Evolutionary conservation across 2,329 filamentous ascomycete species (phyloP), one percentile per base, ranked within the genome.

Genomic region (Tothia fuscella): DNA sequence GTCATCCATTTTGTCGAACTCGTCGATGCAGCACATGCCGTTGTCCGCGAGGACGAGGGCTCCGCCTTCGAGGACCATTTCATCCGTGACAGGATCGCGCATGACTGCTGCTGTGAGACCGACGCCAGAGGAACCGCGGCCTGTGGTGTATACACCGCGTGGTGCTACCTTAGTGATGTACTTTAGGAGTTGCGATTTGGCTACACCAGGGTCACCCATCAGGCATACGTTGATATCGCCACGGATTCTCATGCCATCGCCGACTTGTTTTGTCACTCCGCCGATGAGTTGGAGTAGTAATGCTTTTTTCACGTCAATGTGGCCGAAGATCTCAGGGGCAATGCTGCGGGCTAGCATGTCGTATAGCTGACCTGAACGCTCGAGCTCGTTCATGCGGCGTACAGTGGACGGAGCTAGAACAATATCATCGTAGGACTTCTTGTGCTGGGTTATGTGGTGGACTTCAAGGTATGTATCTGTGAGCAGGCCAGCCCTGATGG

Each of bases 171-270:
- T 96, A 50, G 87, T 86, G 58, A 98, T 96, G 61, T 98, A 98
- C 65, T 95, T 96, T 50, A 98, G 74, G 50, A 98, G 68, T 67
- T 98, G 91, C 28, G 91, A 98, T 67, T 98, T 98, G 66, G 91
- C 91, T 57, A 98, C 91, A 85, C 91, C 91, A 58, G 91, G 91
- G 56, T 98, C 91, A 72, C 91, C 91, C 91, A 98, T 98, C 56
- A 98, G 67, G 61, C 91, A 96, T 48, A 98, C 81, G 65, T 98
- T 98, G 69, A 98, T 93, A 57, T 98, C 91, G 54, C 91, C 91
- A 72, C 91, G 86, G 58, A 98, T 98, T 55, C 87, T 82, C 91
- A 98, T 96, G 46, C 91, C 91, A 56, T 98, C 91, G 40, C 87
- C 87, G 74, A 96, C 93, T 56, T 91, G 81, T 63, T 98, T 98